Percentiles rank a stretch among this genome's conserved stretches.
Evolutionary conservation across 768 basidiomycete genomes (phyloP).

Genomic region (Lepiota brunneoincarnata): DNA sequence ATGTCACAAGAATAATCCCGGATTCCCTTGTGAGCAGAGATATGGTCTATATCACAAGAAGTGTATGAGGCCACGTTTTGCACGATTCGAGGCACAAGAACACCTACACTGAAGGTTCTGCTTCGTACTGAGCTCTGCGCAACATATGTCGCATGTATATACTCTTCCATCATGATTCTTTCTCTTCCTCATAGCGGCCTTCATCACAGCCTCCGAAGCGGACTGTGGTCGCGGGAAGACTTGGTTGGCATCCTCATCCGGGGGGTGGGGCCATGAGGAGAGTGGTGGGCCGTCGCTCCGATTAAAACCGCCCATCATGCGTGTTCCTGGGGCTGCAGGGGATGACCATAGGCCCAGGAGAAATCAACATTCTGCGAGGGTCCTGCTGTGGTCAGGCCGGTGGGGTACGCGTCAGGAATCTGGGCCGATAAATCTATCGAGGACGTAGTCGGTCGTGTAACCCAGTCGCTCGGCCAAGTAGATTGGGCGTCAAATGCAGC

Average conservation of each 20-base stretch:
- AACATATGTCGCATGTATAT: not conserved
- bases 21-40: slow-evolving; percentile 1
- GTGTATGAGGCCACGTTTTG: too few species aligned
- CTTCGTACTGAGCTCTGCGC: slow-evolving; percentile 3
- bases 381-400: not conserved
- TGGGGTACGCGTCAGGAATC: too few species aligned
- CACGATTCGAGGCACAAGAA: too few species aligned
- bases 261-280: not conserved
- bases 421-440: too few species aligned
- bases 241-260: not conserved
- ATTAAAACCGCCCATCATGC: too few species aligned
- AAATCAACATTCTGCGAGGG: too few species aligned
- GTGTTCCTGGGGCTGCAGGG: too few species aligned
- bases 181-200: slow-evolving; percentile 6
- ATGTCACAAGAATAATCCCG: slow-evolving; percentile 2
- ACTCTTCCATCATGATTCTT: slow-evolving; percentile 1
- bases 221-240: not conserved
- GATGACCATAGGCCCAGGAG: not conserved
- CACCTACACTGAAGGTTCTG: slow-evolving; percentile 9
- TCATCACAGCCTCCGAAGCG: slow-evolving; percentile 3
- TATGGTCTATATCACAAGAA: not conserved
- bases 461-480: not conserved
- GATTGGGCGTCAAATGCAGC: not conserved
- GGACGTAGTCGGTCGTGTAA: not conserved
- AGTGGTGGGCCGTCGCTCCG: not conserved